phyloP scores from a whole-genome alignment of 2,329 filamentous ascomycete genomes.

The Penicillium concentricum region DNA sequence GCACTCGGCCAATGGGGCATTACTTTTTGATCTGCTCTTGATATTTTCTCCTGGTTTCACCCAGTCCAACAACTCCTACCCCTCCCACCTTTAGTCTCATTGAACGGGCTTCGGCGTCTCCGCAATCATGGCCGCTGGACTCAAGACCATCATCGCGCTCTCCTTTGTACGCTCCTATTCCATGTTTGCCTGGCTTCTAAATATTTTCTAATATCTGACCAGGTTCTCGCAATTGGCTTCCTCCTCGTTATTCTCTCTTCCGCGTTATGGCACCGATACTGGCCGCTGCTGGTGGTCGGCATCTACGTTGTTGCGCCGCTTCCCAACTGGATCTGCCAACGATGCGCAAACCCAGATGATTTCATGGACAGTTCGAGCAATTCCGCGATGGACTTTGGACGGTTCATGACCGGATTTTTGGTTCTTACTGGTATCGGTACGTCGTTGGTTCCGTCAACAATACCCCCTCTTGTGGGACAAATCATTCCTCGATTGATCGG shows the following conservation, averaged over 20 bases:
- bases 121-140: constrained; percentile 68
- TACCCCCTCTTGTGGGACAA: neutral
- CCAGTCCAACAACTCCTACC: constrained; percentile 4
- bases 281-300: constrained; percentile 89
- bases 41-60: constrained; percentile 2
- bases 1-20: constrained; percentile 20
- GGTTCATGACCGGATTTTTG: constrained; percentile 92
- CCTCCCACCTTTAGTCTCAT: constrained; percentile 2
- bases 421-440: constrained; percentile 96
- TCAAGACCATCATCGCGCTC: constrained; percentile 98
- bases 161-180: constrained; percentile 71
- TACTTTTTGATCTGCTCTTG: constrained; percentile 4
- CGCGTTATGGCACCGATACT: constrained; percentile 91
- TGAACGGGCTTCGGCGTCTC: constrained; percentile 22
- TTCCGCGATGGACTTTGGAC: constrained; percentile 85
- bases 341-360: constrained; percentile 89
- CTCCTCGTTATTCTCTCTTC: constrained; percentile 98
- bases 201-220: constrained; percentile 2
- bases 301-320: constrained; percentile 92
- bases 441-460: constrained; percentile 38
- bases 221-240: constrained; percentile 95
- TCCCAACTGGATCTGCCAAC: constrained; percentile 92
- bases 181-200: neutral
- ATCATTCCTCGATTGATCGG: neutral
- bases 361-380: constrained; percentile 84